These are phyloP conservation scores for Chytridium lagenaria DNA, from an alignment of 371 early-diverging fungal genomes.

Conservation along the genomic window DNA sequence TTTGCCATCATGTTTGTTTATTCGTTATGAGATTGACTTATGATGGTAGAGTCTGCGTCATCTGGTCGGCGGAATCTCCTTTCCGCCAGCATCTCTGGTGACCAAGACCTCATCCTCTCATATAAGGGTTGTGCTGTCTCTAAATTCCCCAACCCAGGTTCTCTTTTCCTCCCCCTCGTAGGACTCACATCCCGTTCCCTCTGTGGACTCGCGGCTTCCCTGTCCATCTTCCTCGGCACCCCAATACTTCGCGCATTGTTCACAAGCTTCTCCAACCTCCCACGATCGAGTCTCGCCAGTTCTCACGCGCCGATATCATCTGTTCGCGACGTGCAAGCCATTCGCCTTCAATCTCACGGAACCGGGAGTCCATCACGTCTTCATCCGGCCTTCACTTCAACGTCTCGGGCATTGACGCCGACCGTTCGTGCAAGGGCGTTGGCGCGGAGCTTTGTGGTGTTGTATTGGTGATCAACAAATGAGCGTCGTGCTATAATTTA, in stretches of 20 bases:
- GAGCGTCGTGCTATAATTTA: conserved; percentile 37
- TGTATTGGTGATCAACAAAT: conserved; percentile 40
- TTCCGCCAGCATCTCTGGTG: conserved; percentile 1
- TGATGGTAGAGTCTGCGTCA: background rate
- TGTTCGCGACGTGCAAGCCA: conserved; percentile 54
- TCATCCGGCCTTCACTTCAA: conserved; percentile 24
- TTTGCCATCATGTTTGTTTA: background rate
- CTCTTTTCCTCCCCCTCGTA: background rate
- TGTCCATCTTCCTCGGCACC: background rate
- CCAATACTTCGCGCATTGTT: conserved; percentile 24
- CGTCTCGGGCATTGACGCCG: conserved; percentile 39
- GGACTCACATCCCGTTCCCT: background rate
- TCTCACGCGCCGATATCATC: conserved; percentile 48
- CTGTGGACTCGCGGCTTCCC: background rate
- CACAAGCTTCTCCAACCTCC: conserved; percentile 35
- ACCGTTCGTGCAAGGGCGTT: conserved; percentile 38
- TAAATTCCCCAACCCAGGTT: too few species aligned
- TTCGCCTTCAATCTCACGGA: conserved; percentile 51
- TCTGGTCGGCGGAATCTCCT: background rate
- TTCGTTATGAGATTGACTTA: background rate
- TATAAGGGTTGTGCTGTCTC: too few species aligned
- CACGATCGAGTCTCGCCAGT: conserved; percentile 33
- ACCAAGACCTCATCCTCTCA: conserved; percentile 12
- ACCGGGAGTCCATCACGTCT: conserved; percentile 22
- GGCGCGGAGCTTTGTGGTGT: conserved; percentile 30